Evolutionary conservation across 2,329 filamentous ascomycete genomes (phyloP).

Genomic region (Lasiodiplodia citricola): DNA sequence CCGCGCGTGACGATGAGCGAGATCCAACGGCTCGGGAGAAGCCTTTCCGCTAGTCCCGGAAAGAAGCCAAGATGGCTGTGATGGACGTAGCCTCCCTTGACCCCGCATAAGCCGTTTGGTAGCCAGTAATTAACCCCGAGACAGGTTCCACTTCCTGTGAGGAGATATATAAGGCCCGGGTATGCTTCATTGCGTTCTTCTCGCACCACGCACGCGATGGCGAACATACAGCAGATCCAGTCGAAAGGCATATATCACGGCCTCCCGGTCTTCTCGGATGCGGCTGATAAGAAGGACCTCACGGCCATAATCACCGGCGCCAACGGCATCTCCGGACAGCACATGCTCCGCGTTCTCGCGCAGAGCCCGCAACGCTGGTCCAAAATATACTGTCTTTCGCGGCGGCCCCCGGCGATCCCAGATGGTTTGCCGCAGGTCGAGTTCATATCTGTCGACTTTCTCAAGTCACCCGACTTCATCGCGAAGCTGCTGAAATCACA

Average conservation of each 20-base stretch:
- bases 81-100: neutral
- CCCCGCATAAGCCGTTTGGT: conserved; percentile 12
- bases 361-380: conserved; percentile 56
- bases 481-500: conserved; percentile 41
- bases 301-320: conserved; percentile 60
- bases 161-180: neutral
- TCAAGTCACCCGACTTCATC: conserved; percentile 45
- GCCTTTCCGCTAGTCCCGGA: neutral
- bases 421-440: conserved; percentile 46
- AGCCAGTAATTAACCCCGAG: neutral
- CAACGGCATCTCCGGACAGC: conserved; percentile 60
- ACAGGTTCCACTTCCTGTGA: neutral
- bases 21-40: neutral
- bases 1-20: neutral
- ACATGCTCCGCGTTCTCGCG: conserved; percentile 57
- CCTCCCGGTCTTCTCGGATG: conserved; percentile 52
- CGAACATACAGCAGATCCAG: conserved; percentile 30
- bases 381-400: conserved; percentile 58
- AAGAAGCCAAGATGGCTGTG: neutral
- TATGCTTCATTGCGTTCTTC: neutral
- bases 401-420: conserved; percentile 52
- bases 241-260: conserved; percentile 56
- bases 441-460: conserved; percentile 50
- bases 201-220: neutral
- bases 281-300: conserved; percentile 45